These are phyloP conservation scores for Colletotrichum orbiculare DNA, from an alignment of 2,329 filamentous ascomycete genomes.

Conservation along the genomic window DNA sequence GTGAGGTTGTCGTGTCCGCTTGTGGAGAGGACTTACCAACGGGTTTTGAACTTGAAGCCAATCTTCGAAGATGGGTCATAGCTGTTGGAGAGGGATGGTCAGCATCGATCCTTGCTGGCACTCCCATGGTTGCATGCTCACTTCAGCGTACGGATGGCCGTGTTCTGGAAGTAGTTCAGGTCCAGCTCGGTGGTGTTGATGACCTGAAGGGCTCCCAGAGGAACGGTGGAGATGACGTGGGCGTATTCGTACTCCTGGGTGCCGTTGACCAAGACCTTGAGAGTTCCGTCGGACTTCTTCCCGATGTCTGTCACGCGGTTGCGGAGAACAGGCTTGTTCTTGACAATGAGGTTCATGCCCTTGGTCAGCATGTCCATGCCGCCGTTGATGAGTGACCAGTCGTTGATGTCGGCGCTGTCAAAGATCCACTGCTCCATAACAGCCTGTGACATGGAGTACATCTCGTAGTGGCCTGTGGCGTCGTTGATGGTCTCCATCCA, in stretches of 20 bases:
- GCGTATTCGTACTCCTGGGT: conserved; percentile 37
- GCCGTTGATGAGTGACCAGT: conserved; percentile 47
- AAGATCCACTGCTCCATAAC: conserved; percentile 43
- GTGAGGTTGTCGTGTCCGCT: neutral
- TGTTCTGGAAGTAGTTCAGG: conserved; percentile 43
- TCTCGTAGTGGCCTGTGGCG: conserved; percentile 41
- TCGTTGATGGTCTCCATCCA: conserved; percentile 43
- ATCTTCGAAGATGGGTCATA: conserved; percentile 46
- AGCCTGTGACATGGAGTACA: conserved; percentile 39
- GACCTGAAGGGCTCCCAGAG: conserved; percentile 41
- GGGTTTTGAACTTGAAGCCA: conserved; percentile 43
- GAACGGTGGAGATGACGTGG: conserved; percentile 42
- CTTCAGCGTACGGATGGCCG: conserved; percentile 44
- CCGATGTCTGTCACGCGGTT: conserved; percentile 40
- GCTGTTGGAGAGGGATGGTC: neutral
- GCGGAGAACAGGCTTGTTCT: conserved; percentile 38
- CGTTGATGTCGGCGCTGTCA: conserved; percentile 30
- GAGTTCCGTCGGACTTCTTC: conserved; percentile 27
- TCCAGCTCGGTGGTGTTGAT: conserved; percentile 42
- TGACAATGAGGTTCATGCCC: conserved; percentile 41
- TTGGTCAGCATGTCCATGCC: conserved; percentile 44
- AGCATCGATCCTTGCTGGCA: no score
- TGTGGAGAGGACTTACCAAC: conserved; percentile 39
- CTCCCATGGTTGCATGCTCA: neutral
- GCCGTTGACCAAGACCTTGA: conserved; percentile 40